These are phyloP conservation scores for Microthyrium microscopicum DNA, from an alignment of 2,329 filamentous ascomycete genomes.

Conservation along the genomic window DNA sequence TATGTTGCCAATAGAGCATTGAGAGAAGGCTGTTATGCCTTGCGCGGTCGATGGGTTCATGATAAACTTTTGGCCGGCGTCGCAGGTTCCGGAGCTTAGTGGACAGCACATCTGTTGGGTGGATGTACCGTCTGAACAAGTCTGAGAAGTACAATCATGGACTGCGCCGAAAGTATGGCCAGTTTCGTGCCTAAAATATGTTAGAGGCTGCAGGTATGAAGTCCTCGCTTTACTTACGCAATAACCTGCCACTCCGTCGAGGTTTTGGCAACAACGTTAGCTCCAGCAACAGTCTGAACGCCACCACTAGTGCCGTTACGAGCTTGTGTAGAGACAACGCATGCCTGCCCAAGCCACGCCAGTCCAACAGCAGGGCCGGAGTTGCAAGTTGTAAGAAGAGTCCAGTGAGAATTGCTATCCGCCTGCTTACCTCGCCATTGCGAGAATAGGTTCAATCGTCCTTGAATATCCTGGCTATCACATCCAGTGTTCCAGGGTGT, in stretches of 20 bases:
- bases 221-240: conserved; percentile 29
- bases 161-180: conserved; percentile 93
- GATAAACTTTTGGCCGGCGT: conserved; percentile 66
- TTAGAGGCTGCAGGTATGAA: background rate
- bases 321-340: conserved; percentile 40
- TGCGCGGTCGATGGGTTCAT: conserved; percentile 84
- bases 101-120: conserved; percentile 64
- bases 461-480: conserved; percentile 44
- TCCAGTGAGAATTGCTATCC: conserved; percentile 89
- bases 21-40: conserved; percentile 64
- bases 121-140: conserved; percentile 47
- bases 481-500: conserved; percentile 79
- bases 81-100: conserved; percentile 46
- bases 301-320: conserved; percentile 22
- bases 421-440: conserved; percentile 62
- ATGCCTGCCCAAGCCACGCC: conserved; percentile 84
- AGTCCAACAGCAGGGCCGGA: conserved; percentile 76
- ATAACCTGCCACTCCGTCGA: conserved; percentile 87
- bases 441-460: conserved; percentile 76
- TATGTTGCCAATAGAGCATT: conserved; percentile 83
- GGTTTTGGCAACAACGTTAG: conserved; percentile 79
- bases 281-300: conserved; percentile 58
- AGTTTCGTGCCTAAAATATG: conserved; percentile 48
- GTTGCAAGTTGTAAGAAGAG: conserved; percentile 63
- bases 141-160: conserved; percentile 65